These are phyloP conservation scores for Cyphellophora attinorum DNA, from an alignment of 2,329 filamentous ascomycete genomes.

Conservation along the genomic window DNA sequence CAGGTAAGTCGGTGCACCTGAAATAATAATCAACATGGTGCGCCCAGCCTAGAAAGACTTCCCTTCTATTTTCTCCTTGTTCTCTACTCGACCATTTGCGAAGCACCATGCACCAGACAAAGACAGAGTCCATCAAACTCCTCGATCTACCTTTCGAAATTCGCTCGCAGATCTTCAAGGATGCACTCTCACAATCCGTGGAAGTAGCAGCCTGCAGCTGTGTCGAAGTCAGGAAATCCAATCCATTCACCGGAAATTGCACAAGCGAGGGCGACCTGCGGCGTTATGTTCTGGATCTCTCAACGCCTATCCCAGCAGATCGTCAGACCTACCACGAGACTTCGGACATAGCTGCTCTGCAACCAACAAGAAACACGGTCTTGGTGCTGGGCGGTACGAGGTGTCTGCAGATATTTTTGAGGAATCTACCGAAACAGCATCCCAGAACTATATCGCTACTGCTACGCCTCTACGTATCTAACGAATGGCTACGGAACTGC, in stretches of 20 bases:
- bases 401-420: background rate
- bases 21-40: no score
- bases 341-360: background rate
- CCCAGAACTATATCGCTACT: background rate
- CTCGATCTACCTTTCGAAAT: constrained; percentile 1
- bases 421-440: background rate
- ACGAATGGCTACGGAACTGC: background rate
- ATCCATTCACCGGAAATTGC: background rate
- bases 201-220: background rate
- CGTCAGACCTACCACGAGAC: background rate
- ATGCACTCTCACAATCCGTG: background rate
- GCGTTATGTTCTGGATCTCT: background rate
- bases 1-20: no score
- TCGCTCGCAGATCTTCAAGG: background rate
- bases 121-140: no score
- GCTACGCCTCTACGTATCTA: background rate
- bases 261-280: background rate
- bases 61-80: no score
- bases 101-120: no score
- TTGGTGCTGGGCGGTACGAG: background rate
- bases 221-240: background rate
- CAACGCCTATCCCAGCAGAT: background rate
- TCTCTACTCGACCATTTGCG: no score
- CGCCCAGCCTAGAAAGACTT: no score
- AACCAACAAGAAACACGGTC: background rate